Evolutionary conservation across 164 flowering plant species (phyloP).

Genomic region (Hamamelis virginiana): DNA sequence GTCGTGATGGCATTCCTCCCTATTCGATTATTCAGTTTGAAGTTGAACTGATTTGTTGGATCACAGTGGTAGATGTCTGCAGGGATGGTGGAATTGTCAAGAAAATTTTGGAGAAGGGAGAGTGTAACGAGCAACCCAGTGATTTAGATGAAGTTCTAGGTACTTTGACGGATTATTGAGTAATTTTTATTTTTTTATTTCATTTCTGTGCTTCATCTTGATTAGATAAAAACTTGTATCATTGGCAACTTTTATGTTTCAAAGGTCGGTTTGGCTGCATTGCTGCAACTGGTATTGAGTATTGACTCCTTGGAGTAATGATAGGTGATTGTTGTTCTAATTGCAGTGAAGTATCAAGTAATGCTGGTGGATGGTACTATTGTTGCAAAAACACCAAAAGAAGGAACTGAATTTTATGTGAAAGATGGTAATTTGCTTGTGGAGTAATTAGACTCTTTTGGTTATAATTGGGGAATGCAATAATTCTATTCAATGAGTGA

Average conservation of each 20-base stretch:
- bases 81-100: slow-evolving; percentile 77
- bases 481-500: background rate
- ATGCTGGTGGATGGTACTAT: slow-evolving; percentile 50
- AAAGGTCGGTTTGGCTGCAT: background rate
- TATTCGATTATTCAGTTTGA: slow-evolving; percentile 46
- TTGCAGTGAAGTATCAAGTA: slow-evolving; percentile 58
- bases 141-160: slow-evolving; percentile 79
- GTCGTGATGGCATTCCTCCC: slow-evolving; percentile 36
- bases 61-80: slow-evolving; percentile 55
- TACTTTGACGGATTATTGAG: slow-evolving; percentile 16
- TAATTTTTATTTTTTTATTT: background rate
- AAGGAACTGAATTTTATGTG: slow-evolving; percentile 61
- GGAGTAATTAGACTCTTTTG: background rate
- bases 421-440: slow-evolving; percentile 55
- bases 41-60: slow-evolving; percentile 71
- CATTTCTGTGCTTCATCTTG: too few species aligned
- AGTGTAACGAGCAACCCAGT: slow-evolving; percentile 43
- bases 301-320: too few species aligned
- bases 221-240: background rate
- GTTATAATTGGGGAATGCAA: background rate
- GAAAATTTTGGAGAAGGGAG: slow-evolving; percentile 52
- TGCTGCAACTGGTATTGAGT: too few species aligned
- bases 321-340: background rate
- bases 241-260: background rate
- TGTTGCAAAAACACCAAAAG: slow-evolving; percentile 55